Conservation (phyloP, 2,329 filamentous ascomycete species). For the Colletotrichum eleusines region DNA sequence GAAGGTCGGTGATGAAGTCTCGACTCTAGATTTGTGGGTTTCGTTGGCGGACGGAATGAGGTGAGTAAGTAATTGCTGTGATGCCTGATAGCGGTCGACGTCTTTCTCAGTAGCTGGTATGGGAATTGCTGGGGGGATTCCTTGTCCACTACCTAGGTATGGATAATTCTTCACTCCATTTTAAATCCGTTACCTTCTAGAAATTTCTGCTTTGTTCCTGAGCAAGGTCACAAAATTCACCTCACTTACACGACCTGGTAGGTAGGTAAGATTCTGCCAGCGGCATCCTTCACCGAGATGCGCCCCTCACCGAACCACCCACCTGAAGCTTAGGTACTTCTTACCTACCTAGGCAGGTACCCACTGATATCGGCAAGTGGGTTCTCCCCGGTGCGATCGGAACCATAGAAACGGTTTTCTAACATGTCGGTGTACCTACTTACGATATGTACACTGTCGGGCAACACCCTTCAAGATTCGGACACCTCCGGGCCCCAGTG, state of each 20-base stretch:
- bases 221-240: neutral
- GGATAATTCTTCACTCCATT: neutral
- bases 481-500: constrained; percentile 5
- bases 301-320: neutral
- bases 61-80: neutral
- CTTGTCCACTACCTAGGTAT: neutral
- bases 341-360: neutral
- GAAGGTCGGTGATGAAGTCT: neutral
- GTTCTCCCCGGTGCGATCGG: neutral
- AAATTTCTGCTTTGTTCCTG: neutral
- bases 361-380: constrained; percentile 23
- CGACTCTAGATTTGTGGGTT: neutral
- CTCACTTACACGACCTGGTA: constrained; percentile 15
- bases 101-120: neutral
- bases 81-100: neutral
- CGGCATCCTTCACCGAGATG: neutral
- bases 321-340: neutral
- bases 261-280: neutral
- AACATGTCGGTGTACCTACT: neutral
- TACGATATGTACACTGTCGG: neutral
- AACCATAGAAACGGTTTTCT: neutral
- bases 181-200: neutral
- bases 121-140: too few species aligned
- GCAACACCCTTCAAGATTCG: neutral
- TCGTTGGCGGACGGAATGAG: neutral